These are phyloP conservation scores for Symbiodinium pilosum DNA, from an alignment of 73 alveolate genomes.

Conservation along the genomic window DNA sequence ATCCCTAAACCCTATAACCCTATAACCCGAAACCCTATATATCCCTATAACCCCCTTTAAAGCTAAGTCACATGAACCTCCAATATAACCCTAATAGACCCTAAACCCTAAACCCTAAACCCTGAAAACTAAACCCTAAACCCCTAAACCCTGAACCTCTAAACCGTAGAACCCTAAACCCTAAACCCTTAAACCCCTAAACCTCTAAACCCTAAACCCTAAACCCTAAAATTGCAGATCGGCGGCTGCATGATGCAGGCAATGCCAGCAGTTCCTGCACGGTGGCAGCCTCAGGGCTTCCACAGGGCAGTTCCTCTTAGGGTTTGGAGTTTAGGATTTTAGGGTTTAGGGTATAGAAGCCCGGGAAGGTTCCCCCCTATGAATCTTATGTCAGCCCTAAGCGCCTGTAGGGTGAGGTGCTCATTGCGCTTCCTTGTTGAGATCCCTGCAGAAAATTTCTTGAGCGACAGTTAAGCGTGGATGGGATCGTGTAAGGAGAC, in stretches of 20 bases:
- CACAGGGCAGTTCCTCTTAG: background rate
- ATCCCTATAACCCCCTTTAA: too few relatives aligned
- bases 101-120: background rate
- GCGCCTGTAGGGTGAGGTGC: too few relatives aligned
- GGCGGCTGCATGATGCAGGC: slow-evolving; percentile 40
- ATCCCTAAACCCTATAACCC: too few relatives aligned
- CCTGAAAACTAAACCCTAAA: background rate
- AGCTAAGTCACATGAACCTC: too few relatives aligned
- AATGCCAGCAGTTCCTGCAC: slow-evolving; percentile 53
- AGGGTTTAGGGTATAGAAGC: background rate
- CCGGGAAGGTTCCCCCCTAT: too few relatives aligned
- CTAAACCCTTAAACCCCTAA: background rate
- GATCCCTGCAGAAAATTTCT: too few relatives aligned
- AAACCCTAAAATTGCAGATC: background rate
- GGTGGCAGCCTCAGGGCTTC: slow-evolving; percentile 19
- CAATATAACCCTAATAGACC: background rate
- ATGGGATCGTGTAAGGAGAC: too few relatives aligned
- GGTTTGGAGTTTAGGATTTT: background rate
- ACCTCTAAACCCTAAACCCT: background rate
- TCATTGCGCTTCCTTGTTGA: too few relatives aligned
- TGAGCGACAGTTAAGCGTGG: too few relatives aligned
- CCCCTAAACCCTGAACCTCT: background rate
- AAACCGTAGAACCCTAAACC: background rate
- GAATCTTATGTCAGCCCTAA: too few relatives aligned
- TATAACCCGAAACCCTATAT: too few relatives aligned